Evolutionary conservation across 495 filamentous ascomycete genomes (phyloP).

Genomic region (Aspergillus hancockii): DNA sequence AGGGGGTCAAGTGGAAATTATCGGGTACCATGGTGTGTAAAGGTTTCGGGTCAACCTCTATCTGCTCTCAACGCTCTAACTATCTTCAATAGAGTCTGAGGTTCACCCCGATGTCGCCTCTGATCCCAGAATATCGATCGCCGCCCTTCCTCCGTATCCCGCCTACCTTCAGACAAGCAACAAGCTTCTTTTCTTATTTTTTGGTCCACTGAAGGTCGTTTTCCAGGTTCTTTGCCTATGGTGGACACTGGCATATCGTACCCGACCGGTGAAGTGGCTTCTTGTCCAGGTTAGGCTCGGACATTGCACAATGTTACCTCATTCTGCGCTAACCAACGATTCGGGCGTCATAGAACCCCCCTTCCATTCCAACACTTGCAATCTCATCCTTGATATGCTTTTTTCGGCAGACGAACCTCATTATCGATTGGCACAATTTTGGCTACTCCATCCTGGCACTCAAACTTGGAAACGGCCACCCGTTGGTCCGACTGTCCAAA

Average conservation of each 20-base stretch:
- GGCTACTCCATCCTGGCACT: conserved; percentile 90
- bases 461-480: conserved; percentile 62
- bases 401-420: conserved; percentile 75
- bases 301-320: not conserved
- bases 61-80: conserved; percentile 12
- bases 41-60: conserved; percentile 1
- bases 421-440: conserved; percentile 99
- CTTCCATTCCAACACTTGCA: conserved; percentile 86
- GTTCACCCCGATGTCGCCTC: conserved; percentile 74
- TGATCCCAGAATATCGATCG: conserved; percentile 64
- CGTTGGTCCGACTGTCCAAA: conserved; percentile 71
- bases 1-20: conserved; percentile 76
- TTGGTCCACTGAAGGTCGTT: conserved; percentile 83
- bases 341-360: conserved; percentile 72
- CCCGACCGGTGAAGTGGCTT: conserved; percentile 74
- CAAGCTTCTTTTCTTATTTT: conserved; percentile 74
- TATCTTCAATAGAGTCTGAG: conserved; percentile 53
- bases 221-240: conserved; percentile 75
- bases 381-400: conserved; percentile 71
- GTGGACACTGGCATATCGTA: conserved; percentile 68
- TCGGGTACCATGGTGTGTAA: conserved; percentile 79
- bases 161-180: conserved; percentile 62
- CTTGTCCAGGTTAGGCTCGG: conserved; percentile 64
- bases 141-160: conserved; percentile 65
- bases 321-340: conserved; percentile 1